phyloP scores from a whole-genome alignment of 441 rosid species.

The Oxalis stricta region DNA sequence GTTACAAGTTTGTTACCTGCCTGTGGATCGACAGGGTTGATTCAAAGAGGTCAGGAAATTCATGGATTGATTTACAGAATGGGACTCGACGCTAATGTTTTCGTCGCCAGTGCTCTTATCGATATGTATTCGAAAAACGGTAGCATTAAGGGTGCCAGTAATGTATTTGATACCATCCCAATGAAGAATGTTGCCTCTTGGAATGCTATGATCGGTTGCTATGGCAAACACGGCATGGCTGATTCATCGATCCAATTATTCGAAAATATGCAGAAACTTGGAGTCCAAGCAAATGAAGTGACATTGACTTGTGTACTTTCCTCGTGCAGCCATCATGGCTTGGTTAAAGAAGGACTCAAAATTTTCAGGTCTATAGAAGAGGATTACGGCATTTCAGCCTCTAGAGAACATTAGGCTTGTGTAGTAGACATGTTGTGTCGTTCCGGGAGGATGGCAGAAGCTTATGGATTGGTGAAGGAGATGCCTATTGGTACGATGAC shows the following conservation, averaged over 20 bases:
- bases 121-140: constrained; percentile 44
- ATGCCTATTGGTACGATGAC: constrained; percentile 18
- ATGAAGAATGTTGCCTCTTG: constrained; percentile 25
- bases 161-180: constrained; percentile 13
- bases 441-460: constrained; percentile 25
- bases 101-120: constrained; percentile 26
- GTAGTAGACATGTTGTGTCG: constrained; percentile 35
- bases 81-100: constrained; percentile 23
- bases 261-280: constrained; percentile 22
- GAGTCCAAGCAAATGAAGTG: constrained; percentile 14
- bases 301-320: constrained; percentile 25
- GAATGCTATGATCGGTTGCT: constrained; percentile 36
- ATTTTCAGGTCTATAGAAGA: constrained; percentile 24
- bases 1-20: constrained; percentile 30
- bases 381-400: constrained; percentile 7
- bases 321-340: constrained; percentile 30
- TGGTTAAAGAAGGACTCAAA: constrained; percentile 22
- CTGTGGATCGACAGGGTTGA: constrained; percentile 17
- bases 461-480: constrained; percentile 18
- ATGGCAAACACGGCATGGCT: constrained; percentile 30
- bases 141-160: constrained; percentile 18
- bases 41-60: constrained; percentile 26
- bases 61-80: constrained; percentile 27
- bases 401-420: constrained; percentile 27
- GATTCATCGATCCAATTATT: constrained; percentile 17